These are phyloP conservation scores for Manihot esculenta DNA, from an alignment of 441 rosid genomes.

Conservation along the genomic window DNA sequence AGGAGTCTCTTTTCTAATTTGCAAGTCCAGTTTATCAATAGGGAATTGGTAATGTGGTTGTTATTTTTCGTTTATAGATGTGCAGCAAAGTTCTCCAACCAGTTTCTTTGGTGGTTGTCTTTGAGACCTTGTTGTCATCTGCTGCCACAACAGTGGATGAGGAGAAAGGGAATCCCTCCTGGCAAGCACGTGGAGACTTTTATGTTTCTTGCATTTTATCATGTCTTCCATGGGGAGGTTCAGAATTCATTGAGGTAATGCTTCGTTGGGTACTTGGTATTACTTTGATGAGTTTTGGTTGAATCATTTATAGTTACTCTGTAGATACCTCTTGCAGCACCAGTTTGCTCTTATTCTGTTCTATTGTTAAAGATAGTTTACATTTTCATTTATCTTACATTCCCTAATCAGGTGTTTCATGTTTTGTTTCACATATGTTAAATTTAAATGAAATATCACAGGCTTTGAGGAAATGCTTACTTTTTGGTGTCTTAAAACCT, in stretches of 20 bases:
- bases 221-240: slow-evolving; percentile 99
- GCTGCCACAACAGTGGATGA: slow-evolving; percentile 98
- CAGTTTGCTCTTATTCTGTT: not conserved
- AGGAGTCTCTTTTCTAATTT: not conserved
- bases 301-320: not conserved
- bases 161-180: slow-evolving; percentile 97
- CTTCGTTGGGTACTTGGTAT: slow-evolving; percentile 11
- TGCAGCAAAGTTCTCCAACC: slow-evolving; percentile 97
- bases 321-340: not conserved
- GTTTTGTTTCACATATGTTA: not conserved
- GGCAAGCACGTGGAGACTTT: slow-evolving; percentile 97
- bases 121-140: slow-evolving; percentile 87
- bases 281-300: slow-evolving; percentile 6
- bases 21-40: not conserved
- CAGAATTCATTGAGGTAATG: slow-evolving; percentile 88
- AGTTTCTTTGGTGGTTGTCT: slow-evolving; percentile 73
- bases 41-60: not conserved
- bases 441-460: not conserved
- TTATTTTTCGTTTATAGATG: slow-evolving; percentile 52
- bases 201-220: slow-evolving; percentile 89
- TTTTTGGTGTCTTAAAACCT: not conserved
- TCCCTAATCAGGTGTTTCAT: not conserved
- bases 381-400: not conserved
- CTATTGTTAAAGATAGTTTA: not conserved
- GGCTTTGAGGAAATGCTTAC: not conserved